Base-by-base conservation (phyloP, 306 rosid species). In the Lotus japonicus region DNA sequence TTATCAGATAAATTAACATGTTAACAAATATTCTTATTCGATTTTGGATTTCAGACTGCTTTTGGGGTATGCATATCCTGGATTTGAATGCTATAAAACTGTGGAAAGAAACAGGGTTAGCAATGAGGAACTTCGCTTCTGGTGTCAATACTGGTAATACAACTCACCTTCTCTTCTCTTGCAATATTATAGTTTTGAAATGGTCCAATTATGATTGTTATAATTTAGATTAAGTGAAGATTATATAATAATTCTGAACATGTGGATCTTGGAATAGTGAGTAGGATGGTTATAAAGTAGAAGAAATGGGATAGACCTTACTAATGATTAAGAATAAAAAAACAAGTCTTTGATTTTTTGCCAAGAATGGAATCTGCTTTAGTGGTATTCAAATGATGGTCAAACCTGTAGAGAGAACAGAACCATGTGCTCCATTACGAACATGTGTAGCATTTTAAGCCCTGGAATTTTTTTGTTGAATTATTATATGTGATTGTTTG, bases 11-110 rank as follows among this genome's bases (percentile, higher is more conserved):
- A 3, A 21, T 31, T 7, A 3, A 6, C 4, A 39, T 39, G 46
- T 35, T 43, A 12, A 6, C 42, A 13, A 43, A 1, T 21, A 21
- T 7, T 64, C 57, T 33, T 42, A 3, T 5, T 9, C 50, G 26
- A 12, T 60, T 18, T 49, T 76, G 64, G 31, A 39, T 71, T 61
- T 17, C 80, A 94, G 98, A 74, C 17, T 94, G 81, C 54, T 84
- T 49, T 81, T 90, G 54, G 97, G 96, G 66, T 94, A 94, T 71
- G 98, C 96, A 35, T 94, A 94, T 79, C 98, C 98, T 28, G 98
- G 97, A 64, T 77, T 94, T 73, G 84, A 83, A 81, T 94, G 99
- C 68, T 94, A 86, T 48, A 88, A 85, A 85, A 74, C 80, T 0
- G 75, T 90, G 79, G 98, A 90, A 80, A 86, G 36, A 72, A 85